Percentiles rank a stretch among this genome's conserved stretches.
Conservation (phyloP, 2,329 filamentous ascomycete genomes). For the Cytospora chrysosperma region DNA sequence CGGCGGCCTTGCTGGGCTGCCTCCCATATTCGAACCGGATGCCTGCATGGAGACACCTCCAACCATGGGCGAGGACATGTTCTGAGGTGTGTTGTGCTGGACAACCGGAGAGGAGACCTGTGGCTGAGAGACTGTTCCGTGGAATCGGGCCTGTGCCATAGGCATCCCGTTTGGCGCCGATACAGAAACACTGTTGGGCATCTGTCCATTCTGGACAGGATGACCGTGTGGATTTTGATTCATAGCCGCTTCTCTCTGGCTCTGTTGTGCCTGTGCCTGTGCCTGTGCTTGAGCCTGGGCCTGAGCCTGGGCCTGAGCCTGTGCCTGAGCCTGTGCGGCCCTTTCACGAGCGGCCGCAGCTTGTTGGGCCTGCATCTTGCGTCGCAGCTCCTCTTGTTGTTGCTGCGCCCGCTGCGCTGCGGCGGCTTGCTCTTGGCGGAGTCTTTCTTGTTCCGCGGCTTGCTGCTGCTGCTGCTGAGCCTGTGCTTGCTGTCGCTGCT, state of each 20-base stretch:
- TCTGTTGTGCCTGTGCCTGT: conserved; percentile 32
- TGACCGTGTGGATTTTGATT: conserved; percentile 45
- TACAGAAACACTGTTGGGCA: conserved; percentile 41
- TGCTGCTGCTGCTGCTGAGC: conserved; percentile 45
- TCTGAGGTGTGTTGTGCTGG: conserved; percentile 63
- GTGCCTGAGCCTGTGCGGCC: conserved; percentile 30
- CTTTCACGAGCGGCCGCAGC: conserved; percentile 34
- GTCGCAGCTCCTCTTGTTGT: conserved; percentile 38
- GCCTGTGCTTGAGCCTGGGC: conserved; percentile 27
- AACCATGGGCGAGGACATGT: conserved; percentile 66
- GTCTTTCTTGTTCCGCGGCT: conserved; percentile 41
- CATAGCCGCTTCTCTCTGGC: conserved; percentile 36
- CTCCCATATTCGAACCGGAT: conserved; percentile 66
- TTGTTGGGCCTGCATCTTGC: conserved; percentile 35
- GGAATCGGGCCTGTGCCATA: conserved; percentile 46
- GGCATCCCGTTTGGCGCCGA: conserved; percentile 34
- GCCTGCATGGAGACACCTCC: conserved; percentile 62
- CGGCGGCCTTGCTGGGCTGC: conserved; percentile 64
- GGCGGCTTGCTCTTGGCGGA: conserved; percentile 37
- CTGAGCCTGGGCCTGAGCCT: conserved; percentile 31
- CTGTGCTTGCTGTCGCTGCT: conserved; percentile 48
- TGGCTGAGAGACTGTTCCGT: conserved; percentile 58
- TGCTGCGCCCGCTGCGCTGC: conserved; percentile 31
- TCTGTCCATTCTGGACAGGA: conserved; percentile 41
- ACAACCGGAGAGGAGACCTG: conserved; percentile 67